Evolutionary conservation across 768 basidiomycete genomes (phyloP).

Genomic region (Botryobasidium botryosum): DNA sequence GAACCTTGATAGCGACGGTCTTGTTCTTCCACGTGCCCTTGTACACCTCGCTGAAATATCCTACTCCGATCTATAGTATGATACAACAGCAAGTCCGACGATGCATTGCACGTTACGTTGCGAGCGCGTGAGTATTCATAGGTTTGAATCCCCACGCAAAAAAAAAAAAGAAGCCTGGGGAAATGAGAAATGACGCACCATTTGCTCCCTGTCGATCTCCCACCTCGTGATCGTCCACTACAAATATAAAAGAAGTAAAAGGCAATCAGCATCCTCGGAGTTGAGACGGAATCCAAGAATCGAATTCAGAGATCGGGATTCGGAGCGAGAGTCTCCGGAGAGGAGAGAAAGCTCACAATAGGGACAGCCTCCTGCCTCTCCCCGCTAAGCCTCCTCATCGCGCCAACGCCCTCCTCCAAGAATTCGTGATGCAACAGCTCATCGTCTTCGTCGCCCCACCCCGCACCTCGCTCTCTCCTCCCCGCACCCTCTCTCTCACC

Average conservation of each 20-base stretch:
- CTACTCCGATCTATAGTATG: conserved; percentile 56
- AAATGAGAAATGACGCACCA: too few relatives aligned
- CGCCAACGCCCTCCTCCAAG: conserved; percentile 55
- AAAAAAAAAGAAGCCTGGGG: too few relatives aligned
- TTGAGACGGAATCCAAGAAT: conserved; percentile 58
- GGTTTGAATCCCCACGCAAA: too few relatives aligned
- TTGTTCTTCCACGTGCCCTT: conserved; percentile 53
- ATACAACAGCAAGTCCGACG: too few relatives aligned
- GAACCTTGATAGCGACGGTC: conserved; percentile 21
- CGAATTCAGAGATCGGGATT: too few relatives aligned
- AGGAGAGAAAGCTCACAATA: too few relatives aligned
- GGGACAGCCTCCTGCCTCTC: conserved; percentile 18
- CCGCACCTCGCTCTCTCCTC: conserved; percentile 11
- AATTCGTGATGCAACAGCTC: conserved; percentile 52
- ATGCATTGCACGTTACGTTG: too few relatives aligned
- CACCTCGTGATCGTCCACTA: conserved; percentile 29
- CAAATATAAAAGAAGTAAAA: not conserved
- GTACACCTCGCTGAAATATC: conserved; percentile 66
- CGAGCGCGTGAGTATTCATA: too few relatives aligned
- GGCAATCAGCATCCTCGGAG: conserved; percentile 46
- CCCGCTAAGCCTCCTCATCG: conserved; percentile 42
- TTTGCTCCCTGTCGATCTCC: conserved; percentile 53
- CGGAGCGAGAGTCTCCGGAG: too few relatives aligned
- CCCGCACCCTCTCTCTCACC: too few relatives aligned
- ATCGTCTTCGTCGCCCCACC: conserved; percentile 5